phyloP scores from a whole-genome alignment of 257 asterid genomes.

The Ballota nigra region DNA sequence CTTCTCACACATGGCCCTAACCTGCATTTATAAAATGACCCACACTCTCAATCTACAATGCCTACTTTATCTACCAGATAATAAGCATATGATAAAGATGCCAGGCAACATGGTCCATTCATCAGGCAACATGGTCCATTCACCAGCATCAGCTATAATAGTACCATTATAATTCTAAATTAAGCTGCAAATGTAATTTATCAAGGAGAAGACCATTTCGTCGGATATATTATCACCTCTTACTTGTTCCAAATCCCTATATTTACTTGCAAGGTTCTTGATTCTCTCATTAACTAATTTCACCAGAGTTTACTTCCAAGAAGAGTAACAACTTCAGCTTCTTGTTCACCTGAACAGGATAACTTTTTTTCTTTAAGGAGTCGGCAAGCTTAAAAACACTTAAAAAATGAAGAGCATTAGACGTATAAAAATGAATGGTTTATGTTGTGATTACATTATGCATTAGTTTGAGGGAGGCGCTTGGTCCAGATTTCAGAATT shows the following conservation, averaged over 20 bases:
- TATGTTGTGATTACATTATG: too few relatives aligned
- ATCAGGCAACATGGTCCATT: slow-evolving; percentile 10
- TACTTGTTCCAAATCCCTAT: neutral
- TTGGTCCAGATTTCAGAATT: too few relatives aligned
- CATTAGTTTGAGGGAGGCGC: too few relatives aligned
- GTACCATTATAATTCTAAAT: neutral
- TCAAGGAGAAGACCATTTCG: neutral
- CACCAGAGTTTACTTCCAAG: neutral
- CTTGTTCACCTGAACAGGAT: neutral
- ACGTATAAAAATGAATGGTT: too few relatives aligned
- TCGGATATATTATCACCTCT: neutral
- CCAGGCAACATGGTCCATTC: too few relatives aligned
- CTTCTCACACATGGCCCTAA: slow-evolving; percentile 58
- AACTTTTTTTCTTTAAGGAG: too few relatives aligned
- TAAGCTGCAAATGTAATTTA: neutral
- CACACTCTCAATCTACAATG: slow-evolving; percentile 20
- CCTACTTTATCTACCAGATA: slow-evolving; percentile 4
- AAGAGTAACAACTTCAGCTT: neutral
- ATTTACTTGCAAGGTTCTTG: neutral
- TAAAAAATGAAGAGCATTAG: too few relatives aligned
- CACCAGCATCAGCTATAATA: slow-evolving; percentile 6
- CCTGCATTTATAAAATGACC: slow-evolving; percentile 37
- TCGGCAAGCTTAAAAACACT: too few relatives aligned
- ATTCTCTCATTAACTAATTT: neutral
- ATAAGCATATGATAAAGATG: neutral